Percentiles rank a stretch among this genome's conserved stretches.
These are phyloP conservation scores for Helianthus tuberosus DNA, from an alignment of 129 eudicot species.

Conservation along the genomic window DNA sequence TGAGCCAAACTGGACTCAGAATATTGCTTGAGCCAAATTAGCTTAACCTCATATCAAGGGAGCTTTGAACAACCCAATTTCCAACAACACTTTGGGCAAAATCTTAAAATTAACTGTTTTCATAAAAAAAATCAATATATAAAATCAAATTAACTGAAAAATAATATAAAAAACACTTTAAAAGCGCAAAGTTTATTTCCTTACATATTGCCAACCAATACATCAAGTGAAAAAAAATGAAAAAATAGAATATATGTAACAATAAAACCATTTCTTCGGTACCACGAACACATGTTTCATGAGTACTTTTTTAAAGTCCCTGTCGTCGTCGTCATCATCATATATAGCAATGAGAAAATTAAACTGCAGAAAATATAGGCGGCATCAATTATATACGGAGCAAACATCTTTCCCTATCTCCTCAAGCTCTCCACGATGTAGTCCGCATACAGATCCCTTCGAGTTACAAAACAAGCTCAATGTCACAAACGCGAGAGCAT, in stretches of 20 bases:
- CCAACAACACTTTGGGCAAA: not conserved
- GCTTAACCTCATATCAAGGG: too few relatives aligned
- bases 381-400: constrained; percentile 1
- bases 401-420: constrained; percentile 46
- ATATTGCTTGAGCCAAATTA: too few relatives aligned
- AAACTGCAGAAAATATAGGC: constrained; percentile 26
- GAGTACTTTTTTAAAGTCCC: not conserved
- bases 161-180: not conserved
- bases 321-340: constrained; percentile 20
- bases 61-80: too few relatives aligned
- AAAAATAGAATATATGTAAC: constrained; percentile 30
- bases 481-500: not conserved
- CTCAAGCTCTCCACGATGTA: constrained; percentile 89
- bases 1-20: too few relatives aligned
- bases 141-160: not conserved
- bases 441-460: constrained; percentile 90
- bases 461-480: constrained; percentile 14
- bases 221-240: constrained; percentile 20
- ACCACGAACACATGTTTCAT: constrained; percentile 23
- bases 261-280: constrained; percentile 21
- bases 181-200: constrained; percentile 23
- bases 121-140: not conserved
- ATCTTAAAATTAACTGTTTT: not conserved
- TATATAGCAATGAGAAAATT: constrained; percentile 12
- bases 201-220: constrained; percentile 28